phyloP scores from a whole-genome alignment of 2,329 filamentous ascomycete genomes.

The Colletotrichum horii region DNA sequence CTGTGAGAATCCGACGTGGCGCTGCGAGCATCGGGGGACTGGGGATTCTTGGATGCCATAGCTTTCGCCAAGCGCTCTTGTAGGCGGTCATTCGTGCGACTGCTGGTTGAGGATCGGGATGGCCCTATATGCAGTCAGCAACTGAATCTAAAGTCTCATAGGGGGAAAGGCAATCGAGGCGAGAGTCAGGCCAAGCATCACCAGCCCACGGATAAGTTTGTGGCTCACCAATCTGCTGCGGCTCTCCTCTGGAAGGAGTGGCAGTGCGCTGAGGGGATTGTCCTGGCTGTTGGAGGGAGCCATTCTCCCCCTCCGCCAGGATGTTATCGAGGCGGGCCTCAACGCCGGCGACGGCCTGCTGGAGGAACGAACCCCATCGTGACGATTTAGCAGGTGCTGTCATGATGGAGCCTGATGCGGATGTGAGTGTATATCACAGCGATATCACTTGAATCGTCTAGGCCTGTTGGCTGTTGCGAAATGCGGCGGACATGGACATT shows the following conservation, averaged over 20 bases:
- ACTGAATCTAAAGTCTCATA: background rate
- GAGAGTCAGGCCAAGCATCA: background rate
- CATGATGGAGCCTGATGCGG: conserved; percentile 38
- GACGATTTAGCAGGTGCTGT: conserved; percentile 58
- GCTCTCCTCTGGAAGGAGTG: background rate
- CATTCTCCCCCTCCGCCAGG: conserved; percentile 74
- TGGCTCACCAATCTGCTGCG: background rate
- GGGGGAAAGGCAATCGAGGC: background rate
- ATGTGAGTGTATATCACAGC: conserved; percentile 32
- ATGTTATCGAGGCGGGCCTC: conserved; percentile 94
- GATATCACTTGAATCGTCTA: background rate
- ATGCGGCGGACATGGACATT: conserved; percentile 1
- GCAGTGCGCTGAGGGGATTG: background rate
- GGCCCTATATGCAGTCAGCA: conserved; percentile 40
- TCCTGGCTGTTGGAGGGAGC: background rate
- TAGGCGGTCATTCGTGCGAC: conserved; percentile 76
- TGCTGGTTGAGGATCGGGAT: conserved; percentile 69
- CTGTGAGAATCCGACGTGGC: background rate
- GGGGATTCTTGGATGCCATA: conserved; percentile 70
- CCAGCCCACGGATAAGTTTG: background rate
- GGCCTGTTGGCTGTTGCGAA: conserved; percentile 7
- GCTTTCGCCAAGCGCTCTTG: conserved; percentile 91
- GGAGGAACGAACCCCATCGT: conserved; percentile 81
- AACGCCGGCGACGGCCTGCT: conserved; percentile 90
- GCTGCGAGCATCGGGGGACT: conserved; percentile 4